These are phyloP conservation scores for Amesomyces nigricolor DNA, from an alignment of 2,329 filamentous ascomycete species.

Conservation along the genomic window DNA sequence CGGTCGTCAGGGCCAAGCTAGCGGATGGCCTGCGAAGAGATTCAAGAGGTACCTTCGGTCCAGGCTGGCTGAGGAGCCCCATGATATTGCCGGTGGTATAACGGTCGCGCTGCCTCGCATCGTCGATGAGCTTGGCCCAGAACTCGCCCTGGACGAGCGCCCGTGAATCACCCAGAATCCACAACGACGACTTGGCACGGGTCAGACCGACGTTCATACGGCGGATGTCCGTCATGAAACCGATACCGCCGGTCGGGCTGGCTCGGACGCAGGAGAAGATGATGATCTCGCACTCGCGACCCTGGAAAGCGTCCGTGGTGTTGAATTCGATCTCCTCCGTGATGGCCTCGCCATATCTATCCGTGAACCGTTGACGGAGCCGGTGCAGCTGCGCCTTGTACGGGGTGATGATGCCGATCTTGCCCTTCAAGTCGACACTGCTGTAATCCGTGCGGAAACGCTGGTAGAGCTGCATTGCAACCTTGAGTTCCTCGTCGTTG, in stretches of 20 bases:
- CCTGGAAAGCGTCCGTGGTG: conserved; percentile 97
- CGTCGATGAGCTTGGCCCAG: conserved; percentile 80
- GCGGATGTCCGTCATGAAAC: conserved; percentile 95
- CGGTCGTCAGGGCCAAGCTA: not conserved
- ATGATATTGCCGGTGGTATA: conserved; percentile 66
- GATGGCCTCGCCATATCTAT: conserved; percentile 68
- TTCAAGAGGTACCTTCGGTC: conserved; percentile 31
- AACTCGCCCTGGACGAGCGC: conserved; percentile 83
- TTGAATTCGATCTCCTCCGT: conserved; percentile 88
- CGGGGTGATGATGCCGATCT: conserved; percentile 94
- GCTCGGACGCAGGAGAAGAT: conserved; percentile 98
- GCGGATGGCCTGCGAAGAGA: conserved; percentile 4
- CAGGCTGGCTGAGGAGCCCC: conserved; percentile 42
- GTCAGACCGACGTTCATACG: conserved; percentile 99
- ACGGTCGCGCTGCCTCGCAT: conserved; percentile 66
- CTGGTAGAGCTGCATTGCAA: conserved; percentile 79
- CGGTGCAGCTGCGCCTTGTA: conserved; percentile 90
- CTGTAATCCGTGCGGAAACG: conserved; percentile 69
- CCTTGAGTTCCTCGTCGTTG: conserved; percentile 79
- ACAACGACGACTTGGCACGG: conserved; percentile 91
- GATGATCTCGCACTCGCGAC: conserved; percentile 93
- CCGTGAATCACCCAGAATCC: conserved; percentile 89
- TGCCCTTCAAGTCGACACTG: conserved; percentile 65
- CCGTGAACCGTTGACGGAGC: conserved; percentile 68
- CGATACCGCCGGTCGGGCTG: conserved; percentile 86